Conservation (phyloP, 148 eudicot genomes). For the Cornus florida region DNA sequence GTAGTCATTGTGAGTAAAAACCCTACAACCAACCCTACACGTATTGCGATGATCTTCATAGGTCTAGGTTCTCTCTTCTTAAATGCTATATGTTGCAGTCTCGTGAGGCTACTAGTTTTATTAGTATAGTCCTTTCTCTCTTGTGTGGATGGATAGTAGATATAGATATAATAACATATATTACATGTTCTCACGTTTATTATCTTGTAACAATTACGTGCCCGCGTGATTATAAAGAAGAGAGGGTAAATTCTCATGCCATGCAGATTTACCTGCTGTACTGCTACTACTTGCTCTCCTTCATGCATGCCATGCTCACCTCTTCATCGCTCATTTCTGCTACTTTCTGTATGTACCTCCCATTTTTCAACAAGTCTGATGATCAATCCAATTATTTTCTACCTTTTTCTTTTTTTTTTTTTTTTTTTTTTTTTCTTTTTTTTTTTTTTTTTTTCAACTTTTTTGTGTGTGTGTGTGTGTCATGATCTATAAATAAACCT, state of each 20-base stretch:
- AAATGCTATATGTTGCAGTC: slow-evolving; percentile 48
- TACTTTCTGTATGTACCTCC: not conserved
- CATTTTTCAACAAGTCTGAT: not conserved
- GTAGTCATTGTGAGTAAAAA: slow-evolving; percentile 4
- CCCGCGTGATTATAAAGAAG: slow-evolving; percentile 32
- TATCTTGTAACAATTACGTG: slow-evolving; percentile 53
- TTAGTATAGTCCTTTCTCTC: not conserved
- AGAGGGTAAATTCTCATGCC: slow-evolving; percentile 13
- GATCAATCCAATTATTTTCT: no score
- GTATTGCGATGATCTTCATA: not conserved
- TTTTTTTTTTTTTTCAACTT: no score
- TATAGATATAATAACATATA: not conserved
- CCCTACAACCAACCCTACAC: no score
- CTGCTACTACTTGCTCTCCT: not conserved
- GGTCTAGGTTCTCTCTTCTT: slow-evolving; percentile 17
- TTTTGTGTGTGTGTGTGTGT: no score
- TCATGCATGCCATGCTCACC: slow-evolving; percentile 34
- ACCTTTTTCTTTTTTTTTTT: no score
- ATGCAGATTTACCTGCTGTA: slow-evolving; percentile 19
- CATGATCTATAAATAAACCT: no score
- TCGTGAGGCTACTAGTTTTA: slow-evolving; percentile 48
- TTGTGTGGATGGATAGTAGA: no score
- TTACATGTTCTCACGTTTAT: slow-evolving; percentile 43
- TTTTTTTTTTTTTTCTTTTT: no score
- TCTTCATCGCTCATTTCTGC: slow-evolving; percentile 8